Evolutionary conservation across 305 asterid species (phyloP).

Genomic region (Rubia tinctorum): DNA sequence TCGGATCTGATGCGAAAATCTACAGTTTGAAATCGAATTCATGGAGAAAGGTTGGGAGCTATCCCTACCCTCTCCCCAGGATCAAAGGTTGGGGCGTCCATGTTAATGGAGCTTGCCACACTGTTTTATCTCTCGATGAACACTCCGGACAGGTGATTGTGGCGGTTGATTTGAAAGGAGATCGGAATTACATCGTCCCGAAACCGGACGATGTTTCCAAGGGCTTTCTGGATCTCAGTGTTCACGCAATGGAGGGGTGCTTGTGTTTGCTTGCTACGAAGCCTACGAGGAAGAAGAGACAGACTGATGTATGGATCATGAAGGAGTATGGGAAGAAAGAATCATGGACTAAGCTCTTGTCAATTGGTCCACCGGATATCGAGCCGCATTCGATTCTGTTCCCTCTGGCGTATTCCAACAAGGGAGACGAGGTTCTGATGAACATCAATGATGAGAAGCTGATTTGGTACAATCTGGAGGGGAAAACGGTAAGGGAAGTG

Average conservation of each 20-base stretch:
- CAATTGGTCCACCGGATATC: slow-evolving; percentile 37
- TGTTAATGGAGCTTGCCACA: slow-evolving; percentile 53
- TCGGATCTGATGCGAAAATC: slow-evolving; percentile 36
- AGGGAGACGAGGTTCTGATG: slow-evolving; percentile 40
- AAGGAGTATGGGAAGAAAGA: slow-evolving; percentile 58
- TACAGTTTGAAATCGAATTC: slow-evolving; percentile 49
- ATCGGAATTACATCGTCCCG: slow-evolving; percentile 36
- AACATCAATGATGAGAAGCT: slow-evolving; percentile 53
- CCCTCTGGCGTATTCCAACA: slow-evolving; percentile 45
- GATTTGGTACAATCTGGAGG: slow-evolving; percentile 47
- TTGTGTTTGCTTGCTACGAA: slow-evolving; percentile 41
- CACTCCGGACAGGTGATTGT: slow-evolving; percentile 23
- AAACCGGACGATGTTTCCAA: slow-evolving; percentile 34
- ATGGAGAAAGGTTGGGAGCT: slow-evolving; percentile 50
- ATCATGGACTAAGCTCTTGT: slow-evolving; percentile 60
- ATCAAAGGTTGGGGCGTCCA: slow-evolving; percentile 55
- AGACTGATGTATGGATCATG: slow-evolving; percentile 63
- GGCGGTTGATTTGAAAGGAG: slow-evolving; percentile 51
- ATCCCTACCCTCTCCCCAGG: slow-evolving; percentile 44
- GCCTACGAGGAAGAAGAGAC: slow-evolving; percentile 21
- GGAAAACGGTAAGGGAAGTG: slow-evolving; percentile 29
- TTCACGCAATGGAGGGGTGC: slow-evolving; percentile 49
- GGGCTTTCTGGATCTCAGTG: slow-evolving; percentile 22
- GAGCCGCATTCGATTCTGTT: slow-evolving; percentile 31
- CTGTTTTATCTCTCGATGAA: slow-evolving; percentile 20